Percentiles rank a stretch among this genome's conserved stretches.
These are phyloP conservation scores for Plasmopara halstedii DNA, from an alignment of 352 stramenopile genomes.

Conservation along the genomic window DNA sequence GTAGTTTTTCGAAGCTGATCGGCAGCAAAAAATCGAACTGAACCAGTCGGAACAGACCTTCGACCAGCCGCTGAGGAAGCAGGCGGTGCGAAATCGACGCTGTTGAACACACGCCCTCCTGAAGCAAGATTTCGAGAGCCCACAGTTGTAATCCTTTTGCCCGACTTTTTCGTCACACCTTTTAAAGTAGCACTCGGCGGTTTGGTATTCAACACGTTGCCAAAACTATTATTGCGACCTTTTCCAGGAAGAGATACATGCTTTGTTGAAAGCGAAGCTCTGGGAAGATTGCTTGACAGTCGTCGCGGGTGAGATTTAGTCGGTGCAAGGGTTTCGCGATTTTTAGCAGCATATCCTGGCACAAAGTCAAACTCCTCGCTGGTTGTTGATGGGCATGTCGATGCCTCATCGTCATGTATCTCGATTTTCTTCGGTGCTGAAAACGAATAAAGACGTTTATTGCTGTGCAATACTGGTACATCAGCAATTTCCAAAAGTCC, in stretches of 20 bases:
- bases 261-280: conserved; percentile 14
- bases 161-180: conserved; percentile 9
- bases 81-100: conserved; percentile 17
- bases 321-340: conserved; percentile 42
- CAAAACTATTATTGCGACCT: conserved; percentile 3
- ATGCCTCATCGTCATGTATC: conserved; percentile 19
- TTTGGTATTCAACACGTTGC: neutral
- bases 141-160: conserved; percentile 2
- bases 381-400: conserved; percentile 26
- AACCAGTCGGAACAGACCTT: conserved; percentile 8
- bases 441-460: conserved; percentile 38
- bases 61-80: neutral
- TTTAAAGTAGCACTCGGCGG: conserved; percentile 4
- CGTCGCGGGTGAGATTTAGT: conserved; percentile 40
- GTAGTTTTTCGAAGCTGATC: conserved; percentile 9
- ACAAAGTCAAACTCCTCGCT: conserved; percentile 41
- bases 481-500: neutral
- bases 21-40: conserved; percentile 10
- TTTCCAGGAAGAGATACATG: conserved; percentile 18
- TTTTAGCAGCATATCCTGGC: conserved; percentile 14
- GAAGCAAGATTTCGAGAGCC: conserved; percentile 8
- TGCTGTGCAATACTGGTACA: conserved; percentile 7
- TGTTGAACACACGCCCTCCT: conserved; percentile 24
- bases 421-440: conserved; percentile 29
- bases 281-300: conserved; percentile 3